Evolutionary conservation across 495 filamentous ascomycete genomes (phyloP).

Genomic region (Friedmanniomyces simplex): DNA sequence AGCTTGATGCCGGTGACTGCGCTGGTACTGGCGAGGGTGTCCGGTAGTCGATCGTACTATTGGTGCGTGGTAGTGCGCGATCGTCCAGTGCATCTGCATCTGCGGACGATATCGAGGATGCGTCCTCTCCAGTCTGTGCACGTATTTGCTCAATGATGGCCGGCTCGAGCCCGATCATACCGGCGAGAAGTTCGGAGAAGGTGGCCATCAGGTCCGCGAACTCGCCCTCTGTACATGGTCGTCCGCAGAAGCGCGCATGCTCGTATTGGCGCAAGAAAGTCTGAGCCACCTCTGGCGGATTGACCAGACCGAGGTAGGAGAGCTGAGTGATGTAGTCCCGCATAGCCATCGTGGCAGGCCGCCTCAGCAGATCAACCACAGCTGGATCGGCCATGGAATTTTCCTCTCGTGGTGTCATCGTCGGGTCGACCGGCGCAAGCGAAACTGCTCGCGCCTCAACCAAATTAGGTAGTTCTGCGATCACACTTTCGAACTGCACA

Average conservation of each 20-base stretch:
- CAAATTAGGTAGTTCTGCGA: constrained; percentile 77
- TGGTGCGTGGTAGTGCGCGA: not conserved
- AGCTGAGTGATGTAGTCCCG: constrained; percentile 70
- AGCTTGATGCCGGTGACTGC: not conserved
- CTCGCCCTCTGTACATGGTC: constrained; percentile 48
- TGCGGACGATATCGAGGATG: not conserved
- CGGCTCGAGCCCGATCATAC: constrained; percentile 56
- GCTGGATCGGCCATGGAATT: constrained; percentile 43
- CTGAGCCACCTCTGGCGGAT: constrained; percentile 41
- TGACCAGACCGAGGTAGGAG: constrained; percentile 53
- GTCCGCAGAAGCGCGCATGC: constrained; percentile 64
- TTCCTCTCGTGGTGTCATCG: not conserved
- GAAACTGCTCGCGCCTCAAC: constrained; percentile 89
- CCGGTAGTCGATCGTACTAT: not conserved
- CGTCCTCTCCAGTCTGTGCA: not conserved
- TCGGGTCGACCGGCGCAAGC: constrained; percentile 56
- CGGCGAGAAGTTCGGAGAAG: constrained; percentile 71
- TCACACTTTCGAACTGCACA: constrained; percentile 69
- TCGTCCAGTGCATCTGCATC: not conserved
- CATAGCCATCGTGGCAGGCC: constrained; percentile 63
- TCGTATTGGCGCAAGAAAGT: constrained; percentile 73
- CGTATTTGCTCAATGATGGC: constrained; percentile 20
- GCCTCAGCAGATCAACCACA: constrained; percentile 58
- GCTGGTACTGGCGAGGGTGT: not conserved
- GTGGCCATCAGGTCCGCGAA: constrained; percentile 77